Conservation (phyloP, 108 stramenopile species). For the Nitzschia inconspicua region DNA sequence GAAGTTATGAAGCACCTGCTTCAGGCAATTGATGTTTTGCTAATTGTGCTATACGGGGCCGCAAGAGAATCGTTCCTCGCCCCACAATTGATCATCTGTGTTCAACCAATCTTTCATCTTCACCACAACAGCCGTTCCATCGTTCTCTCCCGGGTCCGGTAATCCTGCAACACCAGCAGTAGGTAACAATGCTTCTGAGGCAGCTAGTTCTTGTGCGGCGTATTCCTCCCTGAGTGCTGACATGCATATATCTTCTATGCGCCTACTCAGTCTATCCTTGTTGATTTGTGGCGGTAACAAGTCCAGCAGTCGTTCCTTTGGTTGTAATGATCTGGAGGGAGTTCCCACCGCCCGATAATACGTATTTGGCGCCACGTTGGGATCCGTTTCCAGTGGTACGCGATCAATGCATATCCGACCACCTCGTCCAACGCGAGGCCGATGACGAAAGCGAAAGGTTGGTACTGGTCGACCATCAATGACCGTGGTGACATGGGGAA, state of each 20-base stretch:
- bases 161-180: neutral
- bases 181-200: neutral
- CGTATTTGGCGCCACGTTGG: constrained; percentile 29
- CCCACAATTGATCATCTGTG: constrained; percentile 74
- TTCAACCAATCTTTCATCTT: constrained; percentile 70
- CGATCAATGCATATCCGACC: constrained; percentile 83
- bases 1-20: neutral
- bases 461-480: constrained; percentile 45
- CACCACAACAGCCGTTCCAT: constrained; percentile 59
- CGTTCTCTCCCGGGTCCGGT: constrained; percentile 30
- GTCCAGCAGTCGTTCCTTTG: constrained; percentile 52
- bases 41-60: constrained; percentile 48
- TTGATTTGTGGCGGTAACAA: constrained; percentile 66
- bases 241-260: constrained; percentile 69
- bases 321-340: neutral
- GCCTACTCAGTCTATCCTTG: constrained; percentile 34
- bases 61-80: constrained; percentile 59
- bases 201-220: constrained; percentile 14
- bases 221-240: constrained; percentile 62
- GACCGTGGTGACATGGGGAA: constrained; percentile 65
- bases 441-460: constrained; percentile 56
- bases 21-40: neutral
- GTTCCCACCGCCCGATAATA: constrained; percentile 52
- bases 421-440: constrained; percentile 83
- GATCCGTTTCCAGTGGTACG: constrained; percentile 44